Conservation (phyloP, 441 rosid genomes). For the Jatropha multifida region DNA sequence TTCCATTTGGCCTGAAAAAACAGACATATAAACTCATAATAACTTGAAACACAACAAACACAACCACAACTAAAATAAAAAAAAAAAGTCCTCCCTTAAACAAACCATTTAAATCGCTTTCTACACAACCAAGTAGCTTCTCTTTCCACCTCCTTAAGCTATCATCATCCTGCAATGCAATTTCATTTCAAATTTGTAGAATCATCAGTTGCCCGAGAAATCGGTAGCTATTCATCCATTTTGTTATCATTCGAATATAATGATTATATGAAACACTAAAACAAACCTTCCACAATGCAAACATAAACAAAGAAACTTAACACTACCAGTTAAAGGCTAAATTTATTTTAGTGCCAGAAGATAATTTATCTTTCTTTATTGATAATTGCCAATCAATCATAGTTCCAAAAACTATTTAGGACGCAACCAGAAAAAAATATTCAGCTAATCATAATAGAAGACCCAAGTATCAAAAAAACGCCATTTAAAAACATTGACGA, state of each 20-base stretch:
- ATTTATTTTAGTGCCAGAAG: neutral
- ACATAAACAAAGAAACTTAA: too few relatives aligned
- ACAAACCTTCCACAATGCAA: neutral
- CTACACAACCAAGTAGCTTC: slow-evolving; percentile 53
- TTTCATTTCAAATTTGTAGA: neutral
- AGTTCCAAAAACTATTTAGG: neutral
- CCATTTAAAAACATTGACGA: neutral
- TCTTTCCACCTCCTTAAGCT: slow-evolving; percentile 67
- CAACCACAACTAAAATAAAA: too few relatives aligned
- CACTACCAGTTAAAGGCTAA: neutral
- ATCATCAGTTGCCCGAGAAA: neutral
- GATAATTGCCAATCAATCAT: too few relatives aligned
- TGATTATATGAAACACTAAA: neutral
- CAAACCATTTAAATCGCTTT: slow-evolving; percentile 48
- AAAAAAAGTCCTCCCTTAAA: neutral
- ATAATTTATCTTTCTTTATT: too few relatives aligned
- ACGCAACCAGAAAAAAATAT: neutral
- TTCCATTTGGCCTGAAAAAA: slow-evolving; percentile 46
- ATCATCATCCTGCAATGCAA: slow-evolving; percentile 52
- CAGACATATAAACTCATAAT: slow-evolving; percentile 3
- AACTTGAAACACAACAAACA: neutral
- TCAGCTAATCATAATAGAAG: neutral
- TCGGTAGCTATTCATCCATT: neutral
- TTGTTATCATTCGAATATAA: neutral
- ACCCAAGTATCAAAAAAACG: neutral